Base-by-base conservation (phyloP, 2,329 filamentous ascomycete species). In the Arthroderma sp. region DNA sequence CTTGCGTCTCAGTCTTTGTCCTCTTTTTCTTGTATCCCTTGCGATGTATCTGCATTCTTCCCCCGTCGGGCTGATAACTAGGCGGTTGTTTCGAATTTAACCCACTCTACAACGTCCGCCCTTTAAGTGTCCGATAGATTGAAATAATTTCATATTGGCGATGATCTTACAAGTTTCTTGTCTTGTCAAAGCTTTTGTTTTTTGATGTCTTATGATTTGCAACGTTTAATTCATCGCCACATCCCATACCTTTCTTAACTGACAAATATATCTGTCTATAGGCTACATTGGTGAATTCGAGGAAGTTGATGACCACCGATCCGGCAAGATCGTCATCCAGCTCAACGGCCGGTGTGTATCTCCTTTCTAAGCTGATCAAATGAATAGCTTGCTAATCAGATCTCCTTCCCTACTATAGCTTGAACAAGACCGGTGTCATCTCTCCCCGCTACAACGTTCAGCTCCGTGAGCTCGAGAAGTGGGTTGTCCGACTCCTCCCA, bases 91-190 rank as follows among this genome's bases (percentile, higher is more conserved):
- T 86, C 83, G 83, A 82, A 75, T 72, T 67, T 67, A 65, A 65
- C 63, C 59, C 69, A 67, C 79, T 76, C 81, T 77, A 96, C 90
- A 88, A 86, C 85, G 81, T 86, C 84, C 89, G 91, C 89, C 91
- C 89, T 98, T 97, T 98, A 97, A 97, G 84, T 94, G 84, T 84
- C 89, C 91, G 93, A 94, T 87, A 98, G 78, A 98, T 93, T 75
- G 79, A 87, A 73, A 60, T 68, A 69, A n/a, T 71, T 65, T 60
- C 65, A 44, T 64, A 65, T 63, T 75, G 83, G 85, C 85, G 85
- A 67, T 83, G 86, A 86, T 91, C 90, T 96, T 95, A 95, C 90
- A 95, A 87, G 86, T 94, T 89, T 84, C 85, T 86, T 80, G 83
- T 61, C 59, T 58, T 21, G 15, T 43, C 57, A 56, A 55, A 53